Evolutionary conservation across 2,329 filamentous ascomycete species (phyloP).

Genomic region (Pyrenochaeta sp.): DNA sequence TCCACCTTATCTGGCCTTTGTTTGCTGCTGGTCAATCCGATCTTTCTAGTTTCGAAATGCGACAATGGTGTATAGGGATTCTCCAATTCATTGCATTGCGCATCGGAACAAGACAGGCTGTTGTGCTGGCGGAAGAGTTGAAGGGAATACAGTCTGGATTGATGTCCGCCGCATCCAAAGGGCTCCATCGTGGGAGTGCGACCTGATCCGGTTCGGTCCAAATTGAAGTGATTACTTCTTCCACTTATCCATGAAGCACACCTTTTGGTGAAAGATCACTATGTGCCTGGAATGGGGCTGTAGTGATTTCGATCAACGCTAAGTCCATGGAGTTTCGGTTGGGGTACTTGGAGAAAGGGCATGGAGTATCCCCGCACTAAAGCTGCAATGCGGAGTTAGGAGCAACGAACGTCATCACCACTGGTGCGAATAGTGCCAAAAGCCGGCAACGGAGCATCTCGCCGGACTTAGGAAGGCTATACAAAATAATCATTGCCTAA

Average conservation of each 20-base stretch:
- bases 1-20: constrained; percentile 39
- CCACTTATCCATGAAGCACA: too few species aligned
- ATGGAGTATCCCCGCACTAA: neutral
- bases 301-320: neutral
- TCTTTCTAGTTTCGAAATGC: constrained; percentile 19
- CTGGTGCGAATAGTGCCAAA: neutral
- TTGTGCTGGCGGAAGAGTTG: constrained; percentile 33
- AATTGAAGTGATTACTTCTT: neutral
- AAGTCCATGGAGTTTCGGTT: neutral
- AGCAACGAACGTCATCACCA: neutral
- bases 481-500: too few species aligned
- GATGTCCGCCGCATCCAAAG: neutral
- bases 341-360: neutral
- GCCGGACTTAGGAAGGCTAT: neutral
- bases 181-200: neutral
- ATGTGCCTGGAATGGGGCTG: too few species aligned
- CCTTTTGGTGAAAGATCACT: too few species aligned
- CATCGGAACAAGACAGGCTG: constrained; percentile 37
- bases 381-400: neutral
- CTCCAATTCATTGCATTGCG: constrained; percentile 31
- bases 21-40: constrained; percentile 26
- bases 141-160: constrained; percentile 14
- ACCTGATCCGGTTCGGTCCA: neutral
- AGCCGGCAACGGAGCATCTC: neutral
- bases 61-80: constrained; percentile 32